Conservation (phyloP, 2,329 filamentous ascomycete genomes). For the Tolypocladium capitatum region DNA sequence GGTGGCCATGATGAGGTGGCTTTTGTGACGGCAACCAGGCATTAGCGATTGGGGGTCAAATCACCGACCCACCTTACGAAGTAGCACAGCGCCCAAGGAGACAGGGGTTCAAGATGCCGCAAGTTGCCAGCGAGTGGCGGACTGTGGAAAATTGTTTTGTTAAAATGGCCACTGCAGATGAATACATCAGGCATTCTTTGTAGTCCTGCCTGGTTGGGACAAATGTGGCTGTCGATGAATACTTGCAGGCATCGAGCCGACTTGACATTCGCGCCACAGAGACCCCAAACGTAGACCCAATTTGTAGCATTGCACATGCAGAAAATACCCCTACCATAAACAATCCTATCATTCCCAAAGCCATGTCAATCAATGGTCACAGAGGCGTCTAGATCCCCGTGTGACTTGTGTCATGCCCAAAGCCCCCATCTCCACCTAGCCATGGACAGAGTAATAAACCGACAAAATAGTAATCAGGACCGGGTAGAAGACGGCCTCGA, state of each 20-base stretch:
- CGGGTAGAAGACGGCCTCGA: slow-evolving; percentile 19
- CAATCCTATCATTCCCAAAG: background rate
- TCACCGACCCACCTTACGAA: no score
- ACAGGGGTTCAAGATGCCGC: no score
- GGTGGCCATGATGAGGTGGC: no score
- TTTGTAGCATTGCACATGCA: background rate
- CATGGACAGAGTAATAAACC: slow-evolving; percentile 16
- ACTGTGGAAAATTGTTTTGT: no score
- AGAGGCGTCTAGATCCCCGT: background rate
- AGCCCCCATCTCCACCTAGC: background rate
- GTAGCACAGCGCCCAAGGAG: no score
- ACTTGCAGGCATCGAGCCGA: background rate
- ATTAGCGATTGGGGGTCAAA: no score
- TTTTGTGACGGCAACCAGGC: no score
- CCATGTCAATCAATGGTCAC: background rate
- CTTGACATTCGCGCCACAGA: background rate
- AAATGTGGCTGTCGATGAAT: background rate
- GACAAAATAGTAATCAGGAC: slow-evolving; percentile 17
- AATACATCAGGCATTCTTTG: background rate
- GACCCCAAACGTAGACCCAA: background rate
- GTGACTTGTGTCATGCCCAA: background rate
- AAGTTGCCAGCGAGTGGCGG: no score
- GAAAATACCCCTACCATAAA: background rate
- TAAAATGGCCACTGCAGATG: background rate
- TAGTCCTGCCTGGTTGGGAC: no score